Conservation (phyloP, 2,329 filamentous ascomycete species). For the Fusarium torulosum region DNA sequence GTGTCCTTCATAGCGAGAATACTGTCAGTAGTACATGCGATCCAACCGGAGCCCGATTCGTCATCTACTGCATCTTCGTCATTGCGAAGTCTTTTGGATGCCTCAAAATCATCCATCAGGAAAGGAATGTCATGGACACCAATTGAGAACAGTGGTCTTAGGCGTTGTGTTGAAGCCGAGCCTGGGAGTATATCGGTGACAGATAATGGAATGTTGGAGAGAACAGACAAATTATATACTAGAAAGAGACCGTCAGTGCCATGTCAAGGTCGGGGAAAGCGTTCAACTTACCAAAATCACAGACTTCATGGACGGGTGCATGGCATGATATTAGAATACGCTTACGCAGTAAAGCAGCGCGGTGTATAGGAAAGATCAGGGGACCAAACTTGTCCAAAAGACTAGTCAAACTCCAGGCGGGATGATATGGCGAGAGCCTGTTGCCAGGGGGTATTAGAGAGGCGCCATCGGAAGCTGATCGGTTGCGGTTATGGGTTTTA, state of each 20-base stretch:
- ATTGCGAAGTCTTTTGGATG: slow-evolving; percentile 55
- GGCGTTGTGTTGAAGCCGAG: slow-evolving; percentile 71
- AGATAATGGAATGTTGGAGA: slow-evolving; percentile 86
- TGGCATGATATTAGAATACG: slow-evolving; percentile 88
- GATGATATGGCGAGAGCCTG: slow-evolving; percentile 81
- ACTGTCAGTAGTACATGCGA: slow-evolving; percentile 95
- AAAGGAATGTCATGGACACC: slow-evolving; percentile 93
- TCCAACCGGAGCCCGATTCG: slow-evolving; percentile 77
- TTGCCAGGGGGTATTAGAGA: slow-evolving; percentile 71
- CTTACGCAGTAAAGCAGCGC: slow-evolving; percentile 87
- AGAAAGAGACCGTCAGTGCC: slow-evolving; percentile 37
- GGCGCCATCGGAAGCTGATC: slow-evolving; percentile 72
- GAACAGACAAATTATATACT: slow-evolving; percentile 95
- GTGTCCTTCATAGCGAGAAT: slow-evolving; percentile 88
- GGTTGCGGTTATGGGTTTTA: slow-evolving; percentile 65
- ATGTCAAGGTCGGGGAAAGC: not conserved
- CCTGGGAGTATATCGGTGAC: slow-evolving; percentile 77
- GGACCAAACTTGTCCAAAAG: slow-evolving; percentile 89
- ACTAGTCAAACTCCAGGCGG: slow-evolving; percentile 82
- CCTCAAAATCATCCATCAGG: slow-evolving; percentile 72
- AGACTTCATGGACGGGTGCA: slow-evolving; percentile 85
- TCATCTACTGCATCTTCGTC: slow-evolving; percentile 57
- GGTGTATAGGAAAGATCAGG: slow-evolving; percentile 89
- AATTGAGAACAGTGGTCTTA: slow-evolving; percentile 89
- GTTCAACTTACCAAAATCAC: slow-evolving; percentile 82